Conservation (phyloP, 306 rosid genomes). For the Rubus parviflorus region DNA sequence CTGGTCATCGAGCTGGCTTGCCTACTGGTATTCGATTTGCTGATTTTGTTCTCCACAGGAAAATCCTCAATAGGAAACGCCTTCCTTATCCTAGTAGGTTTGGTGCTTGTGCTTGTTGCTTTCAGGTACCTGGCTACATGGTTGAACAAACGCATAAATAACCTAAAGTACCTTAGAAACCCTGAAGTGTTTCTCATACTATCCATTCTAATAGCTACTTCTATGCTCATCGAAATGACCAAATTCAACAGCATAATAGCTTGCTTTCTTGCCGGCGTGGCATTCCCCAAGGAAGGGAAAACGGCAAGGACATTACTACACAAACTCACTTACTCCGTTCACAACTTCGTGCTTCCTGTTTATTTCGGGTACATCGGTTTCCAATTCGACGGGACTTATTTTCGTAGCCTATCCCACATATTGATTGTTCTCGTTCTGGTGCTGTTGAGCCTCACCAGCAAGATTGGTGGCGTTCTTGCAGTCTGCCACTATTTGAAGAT, state of each 20-base stretch:
- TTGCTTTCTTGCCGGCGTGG: slow-evolving; percentile 60
- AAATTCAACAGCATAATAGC: slow-evolving; percentile 57
- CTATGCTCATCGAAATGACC: slow-evolving; percentile 63
- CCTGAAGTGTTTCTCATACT: slow-evolving; percentile 58
- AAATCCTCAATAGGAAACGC: neutral
- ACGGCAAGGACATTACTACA: slow-evolving; percentile 74
- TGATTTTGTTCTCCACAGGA: slow-evolving; percentile 26
- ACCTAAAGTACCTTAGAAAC: slow-evolving; percentile 71
- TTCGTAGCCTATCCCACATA: slow-evolving; percentile 21
- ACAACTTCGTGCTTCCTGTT: slow-evolving; percentile 77
- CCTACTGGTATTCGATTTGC: slow-evolving; percentile 46
- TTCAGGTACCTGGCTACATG: slow-evolving; percentile 56
- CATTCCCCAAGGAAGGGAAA: slow-evolving; percentile 82
- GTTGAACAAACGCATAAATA: slow-evolving; percentile 55
- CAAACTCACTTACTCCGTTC: slow-evolving; percentile 72
- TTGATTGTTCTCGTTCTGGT: slow-evolving; percentile 41
- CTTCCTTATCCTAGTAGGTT: slow-evolving; percentile 13
- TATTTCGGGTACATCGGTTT: slow-evolving; percentile 88
- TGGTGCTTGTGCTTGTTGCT: slow-evolving; percentile 10
- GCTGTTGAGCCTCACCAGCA: slow-evolving; percentile 61
- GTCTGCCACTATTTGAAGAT: slow-evolving; percentile 59
- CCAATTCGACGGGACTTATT: slow-evolving; percentile 53
- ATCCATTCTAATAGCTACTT: slow-evolving; percentile 47
- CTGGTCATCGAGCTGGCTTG: slow-evolving; percentile 64
- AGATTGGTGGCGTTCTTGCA: slow-evolving; percentile 73